These are phyloP conservation scores for Plectranthus barbatus DNA, from an alignment of 257 asterid species.

Conservation along the genomic window DNA sequence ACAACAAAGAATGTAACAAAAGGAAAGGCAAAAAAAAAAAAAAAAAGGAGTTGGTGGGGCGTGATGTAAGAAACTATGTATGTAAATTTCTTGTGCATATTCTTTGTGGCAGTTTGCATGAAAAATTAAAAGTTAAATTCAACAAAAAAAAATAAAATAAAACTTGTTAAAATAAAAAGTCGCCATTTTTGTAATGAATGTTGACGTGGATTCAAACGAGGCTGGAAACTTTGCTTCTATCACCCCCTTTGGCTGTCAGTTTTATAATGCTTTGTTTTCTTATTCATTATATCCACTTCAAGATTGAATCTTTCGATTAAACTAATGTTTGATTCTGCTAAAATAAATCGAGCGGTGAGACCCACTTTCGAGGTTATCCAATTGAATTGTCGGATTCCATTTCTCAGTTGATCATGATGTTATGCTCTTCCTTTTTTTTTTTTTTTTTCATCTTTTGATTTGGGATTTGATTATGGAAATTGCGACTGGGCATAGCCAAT, in stretches of 20 bases:
- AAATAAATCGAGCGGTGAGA: slow-evolving; percentile 6
- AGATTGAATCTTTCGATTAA: slow-evolving; percentile 30
- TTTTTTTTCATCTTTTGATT: background rate
- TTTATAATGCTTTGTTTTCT: slow-evolving; percentile 1
- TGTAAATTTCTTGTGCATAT: slow-evolving; percentile 13
- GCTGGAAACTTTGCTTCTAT: slow-evolving; percentile 45
- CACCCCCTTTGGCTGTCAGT: slow-evolving; percentile 32
- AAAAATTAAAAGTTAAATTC: slow-evolving; percentile 12
- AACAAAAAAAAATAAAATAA: slow-evolving; percentile 6
- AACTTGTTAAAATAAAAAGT: slow-evolving; percentile 2
- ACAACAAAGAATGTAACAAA: slow-evolving; percentile 15
- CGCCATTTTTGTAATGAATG: slow-evolving; percentile 31
- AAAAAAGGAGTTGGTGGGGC: slow-evolving; percentile 37
- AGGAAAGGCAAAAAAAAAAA: slow-evolving; percentile 5
- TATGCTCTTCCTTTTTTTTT: background rate
- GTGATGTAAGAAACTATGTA: slow-evolving; percentile 30
- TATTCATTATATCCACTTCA: slow-evolving; percentile 29
- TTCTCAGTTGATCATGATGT: slow-evolving; percentile 17
- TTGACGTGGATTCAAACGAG: slow-evolving; percentile 73
- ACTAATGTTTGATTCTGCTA: slow-evolving; percentile 4
- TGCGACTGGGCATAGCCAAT: slow-evolving; percentile 17
- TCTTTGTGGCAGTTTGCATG: slow-evolving; percentile 37
- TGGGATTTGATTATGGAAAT: slow-evolving; percentile 2
- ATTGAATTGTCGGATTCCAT: slow-evolving; percentile 23
- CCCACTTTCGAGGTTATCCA: slow-evolving; percentile 29